phyloP scores from a whole-genome alignment of 768 basidiomycete species.

The Dacryopinax spathularia region DNA sequence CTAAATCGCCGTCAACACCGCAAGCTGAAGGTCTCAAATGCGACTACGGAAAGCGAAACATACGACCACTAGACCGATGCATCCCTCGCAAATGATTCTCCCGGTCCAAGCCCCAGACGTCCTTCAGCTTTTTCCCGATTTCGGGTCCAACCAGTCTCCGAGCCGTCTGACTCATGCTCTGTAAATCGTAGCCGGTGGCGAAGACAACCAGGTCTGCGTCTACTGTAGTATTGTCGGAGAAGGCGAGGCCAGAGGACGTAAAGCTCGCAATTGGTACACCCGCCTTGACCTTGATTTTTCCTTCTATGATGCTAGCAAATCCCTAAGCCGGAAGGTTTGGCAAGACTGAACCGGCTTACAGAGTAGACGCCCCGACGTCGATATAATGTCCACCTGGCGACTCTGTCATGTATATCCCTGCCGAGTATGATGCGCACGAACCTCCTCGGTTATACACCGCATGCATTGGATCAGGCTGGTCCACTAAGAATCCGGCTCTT shows the following conservation, averaged over 20 bases:
- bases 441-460: background rate
- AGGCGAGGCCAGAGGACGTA: slow-evolving; percentile 30
- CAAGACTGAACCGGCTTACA: background rate
- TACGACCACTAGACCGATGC: background rate
- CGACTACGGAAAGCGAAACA: too few relatives aligned
- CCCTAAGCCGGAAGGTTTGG: background rate
- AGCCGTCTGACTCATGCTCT: slow-evolving; percentile 29
- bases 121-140: slow-evolving; percentile 32
- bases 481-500: background rate
- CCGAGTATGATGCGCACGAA: background rate
- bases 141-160: slow-evolving; percentile 35
- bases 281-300: slow-evolving; percentile 58
- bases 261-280: slow-evolving; percentile 37
- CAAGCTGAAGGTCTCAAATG: background rate
- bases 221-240: slow-evolving; percentile 35
- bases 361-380: background rate
- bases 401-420: background rate
- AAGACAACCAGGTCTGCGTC: slow-evolving; percentile 45
- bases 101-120: slow-evolving; percentile 49
- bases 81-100: slow-evolving; percentile 22
- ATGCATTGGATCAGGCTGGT: background rate
- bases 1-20: background rate
- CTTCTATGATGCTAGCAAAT: slow-evolving; percentile 44
- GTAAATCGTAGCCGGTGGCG: slow-evolving; percentile 44
- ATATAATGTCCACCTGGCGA: background rate